These are phyloP conservation scores for Trichoderma asperelloides DNA, from an alignment of 495 filamentous ascomycete species.

Conservation along the genomic window DNA sequence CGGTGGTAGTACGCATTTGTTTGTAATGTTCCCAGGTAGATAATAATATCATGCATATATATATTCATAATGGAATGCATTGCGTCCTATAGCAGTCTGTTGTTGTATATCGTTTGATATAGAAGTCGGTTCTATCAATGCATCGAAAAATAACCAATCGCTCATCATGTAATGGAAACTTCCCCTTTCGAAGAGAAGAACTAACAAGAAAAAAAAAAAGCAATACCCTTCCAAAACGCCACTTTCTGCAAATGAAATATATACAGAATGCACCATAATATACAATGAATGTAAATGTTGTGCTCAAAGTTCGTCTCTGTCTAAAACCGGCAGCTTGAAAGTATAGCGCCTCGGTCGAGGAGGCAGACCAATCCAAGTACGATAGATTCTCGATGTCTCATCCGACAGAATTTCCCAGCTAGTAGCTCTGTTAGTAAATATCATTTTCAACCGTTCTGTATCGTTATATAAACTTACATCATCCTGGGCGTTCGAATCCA, in stretches of 20 bases:
- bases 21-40: not conserved
- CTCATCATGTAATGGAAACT: not conserved
- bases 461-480: constrained; percentile 48
- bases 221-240: not conserved
- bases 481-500: constrained; percentile 62
- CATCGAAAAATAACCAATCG: not conserved
- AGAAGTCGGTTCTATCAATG: not conserved
- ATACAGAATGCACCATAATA: not conserved
- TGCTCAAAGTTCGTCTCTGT: constrained; percentile 37
- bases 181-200: not conserved
- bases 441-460: not conserved
- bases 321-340: constrained; percentile 40
- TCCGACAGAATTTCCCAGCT: constrained; percentile 53
- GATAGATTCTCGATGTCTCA: constrained; percentile 58
- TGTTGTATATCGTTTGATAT: not conserved
- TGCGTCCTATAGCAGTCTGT: not conserved
- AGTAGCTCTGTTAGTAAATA: not conserved
- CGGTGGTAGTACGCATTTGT: not conserved
- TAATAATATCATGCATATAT: not conserved
- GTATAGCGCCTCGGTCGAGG: constrained; percentile 61
- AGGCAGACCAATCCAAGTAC: constrained; percentile 71
- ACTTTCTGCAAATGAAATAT: not conserved
- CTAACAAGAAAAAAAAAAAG: not conserved
- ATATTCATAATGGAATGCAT: not conserved
- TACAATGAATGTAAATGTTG: not conserved